These are phyloP conservation scores for Porodaedalea pini DNA, from an alignment of 1,284 basidiomycete genomes.

Conservation along the genomic window DNA sequence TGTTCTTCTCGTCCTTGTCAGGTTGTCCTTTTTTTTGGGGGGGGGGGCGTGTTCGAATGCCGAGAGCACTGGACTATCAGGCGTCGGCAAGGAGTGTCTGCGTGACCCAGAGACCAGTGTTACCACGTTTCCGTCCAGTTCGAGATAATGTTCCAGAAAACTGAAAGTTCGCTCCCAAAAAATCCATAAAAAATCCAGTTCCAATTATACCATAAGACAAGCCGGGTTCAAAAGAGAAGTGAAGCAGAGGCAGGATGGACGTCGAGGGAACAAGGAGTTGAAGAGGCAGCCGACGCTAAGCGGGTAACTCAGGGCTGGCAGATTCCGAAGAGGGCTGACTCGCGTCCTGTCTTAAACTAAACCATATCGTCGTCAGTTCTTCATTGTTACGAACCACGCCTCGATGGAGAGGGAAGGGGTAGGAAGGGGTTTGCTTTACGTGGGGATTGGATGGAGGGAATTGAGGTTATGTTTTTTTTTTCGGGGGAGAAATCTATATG, in stretches of 20 bases:
- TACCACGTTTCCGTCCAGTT: background rate
- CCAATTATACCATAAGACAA: no score
- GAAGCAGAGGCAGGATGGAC: no score
- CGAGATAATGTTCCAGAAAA: background rate
- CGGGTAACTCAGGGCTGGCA: background rate
- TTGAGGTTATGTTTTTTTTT: no score
- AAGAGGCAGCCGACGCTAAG: background rate
- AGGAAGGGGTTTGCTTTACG: background rate
- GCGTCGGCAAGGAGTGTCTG: background rate
- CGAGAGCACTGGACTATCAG: background rate
- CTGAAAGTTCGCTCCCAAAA: background rate
- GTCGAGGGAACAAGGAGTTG: background rate
- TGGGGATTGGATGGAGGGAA: background rate
- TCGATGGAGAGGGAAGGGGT: background rate
- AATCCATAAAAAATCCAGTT: background rate
- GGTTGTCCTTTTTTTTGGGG: background rate
- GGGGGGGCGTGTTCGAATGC: no score
- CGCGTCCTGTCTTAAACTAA: background rate
- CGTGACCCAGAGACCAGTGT: background rate
- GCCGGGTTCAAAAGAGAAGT: background rate
- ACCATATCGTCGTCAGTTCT: background rate
- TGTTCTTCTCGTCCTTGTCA: background rate
- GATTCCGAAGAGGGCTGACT: conserved; percentile 4
- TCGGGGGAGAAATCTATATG: no score
- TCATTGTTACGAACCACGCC: background rate